Percentiles rank a stretch among this genome's conserved stretches.
Evolutionary conservation across 305 asterid genomes (phyloP).

Genomic region (Solanum hybrid): DNA sequence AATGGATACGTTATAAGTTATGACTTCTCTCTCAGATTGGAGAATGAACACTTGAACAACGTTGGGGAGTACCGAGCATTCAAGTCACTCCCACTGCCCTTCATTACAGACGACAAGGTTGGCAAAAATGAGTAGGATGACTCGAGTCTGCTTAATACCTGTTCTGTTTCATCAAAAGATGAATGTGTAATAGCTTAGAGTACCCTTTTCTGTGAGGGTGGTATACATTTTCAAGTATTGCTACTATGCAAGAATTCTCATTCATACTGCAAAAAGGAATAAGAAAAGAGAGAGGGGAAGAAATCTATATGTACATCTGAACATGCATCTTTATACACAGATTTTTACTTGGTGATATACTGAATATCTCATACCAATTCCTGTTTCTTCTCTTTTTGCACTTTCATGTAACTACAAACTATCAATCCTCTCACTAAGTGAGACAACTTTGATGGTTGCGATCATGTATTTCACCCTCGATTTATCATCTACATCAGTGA

Average conservation of each 20-base stretch:
- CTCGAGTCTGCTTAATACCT: background rate
- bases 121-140: conserved; percentile 20
- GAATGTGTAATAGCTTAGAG: background rate
- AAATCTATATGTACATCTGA: background rate
- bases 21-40: conserved; percentile 27
- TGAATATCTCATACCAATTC: background rate
- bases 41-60: conserved; percentile 70
- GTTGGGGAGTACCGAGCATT: conserved; percentile 67
- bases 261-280: background rate
- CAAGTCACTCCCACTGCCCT: conserved; percentile 62
- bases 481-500: background rate
- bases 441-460: background rate
- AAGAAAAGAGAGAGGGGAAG: background rate
- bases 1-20: background rate
- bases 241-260: background rate
- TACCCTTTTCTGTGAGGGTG: background rate
- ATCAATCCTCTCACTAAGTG: background rate
- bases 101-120: conserved; percentile 39
- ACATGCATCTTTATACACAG: background rate
- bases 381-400: background rate
- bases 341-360: background rate
- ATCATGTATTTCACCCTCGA: background rate
- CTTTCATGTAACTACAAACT: background rate
- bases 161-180: background rate
- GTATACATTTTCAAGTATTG: background rate